Base-by-base conservation (phyloP, 2,329 filamentous ascomycete species). In the Nothopassalora personata region DNA sequence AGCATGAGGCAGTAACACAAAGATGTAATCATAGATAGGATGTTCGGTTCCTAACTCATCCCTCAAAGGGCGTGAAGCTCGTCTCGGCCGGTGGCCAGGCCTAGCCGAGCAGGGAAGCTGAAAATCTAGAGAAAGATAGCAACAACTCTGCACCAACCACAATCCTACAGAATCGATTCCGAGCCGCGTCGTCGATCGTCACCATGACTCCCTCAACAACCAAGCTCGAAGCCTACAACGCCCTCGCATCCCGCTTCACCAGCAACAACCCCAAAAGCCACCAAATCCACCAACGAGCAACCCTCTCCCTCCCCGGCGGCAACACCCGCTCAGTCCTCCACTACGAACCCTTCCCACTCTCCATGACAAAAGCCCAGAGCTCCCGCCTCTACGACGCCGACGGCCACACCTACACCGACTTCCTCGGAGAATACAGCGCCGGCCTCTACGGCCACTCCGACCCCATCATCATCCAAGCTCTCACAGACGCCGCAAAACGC, bases 371-470 rank as follows among this genome's bases (percentile, higher is more conserved):
- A 13, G 74, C 70, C 2, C 56, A 64, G 18, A 67, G 62, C 7
- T 65, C 68, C 39, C 60, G 64, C 28, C 65, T 75, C 18, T 56
- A 60, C 19, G 68, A 67, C 18, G 71, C 70, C 53, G 74, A 76
- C 62, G 58, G 61, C 13, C 58, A 65, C 11, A 36, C 48, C 19
- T 87, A 86, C 67, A 74, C 79, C 13, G 86, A 89, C 65, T 76
- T 89, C 7, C 75, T 86, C 1, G 81, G 81, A 34, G 86, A 89
- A 70, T 83, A 83, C 66, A 84, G 83, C 0, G 86, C 86, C 1
- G 85, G 83, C 1, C 76, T 89, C 11, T 88, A 83, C 67, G 86
- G 86, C 0, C 86, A 89, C 72, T 86, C 82, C 1, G 77, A 87
- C 55, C 79, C 81, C 0, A 64, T 74, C 1, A 82, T 89, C 56